Base-by-base conservation (phyloP, 306 rosid genomes). In the Castanospermum australe region DNA sequence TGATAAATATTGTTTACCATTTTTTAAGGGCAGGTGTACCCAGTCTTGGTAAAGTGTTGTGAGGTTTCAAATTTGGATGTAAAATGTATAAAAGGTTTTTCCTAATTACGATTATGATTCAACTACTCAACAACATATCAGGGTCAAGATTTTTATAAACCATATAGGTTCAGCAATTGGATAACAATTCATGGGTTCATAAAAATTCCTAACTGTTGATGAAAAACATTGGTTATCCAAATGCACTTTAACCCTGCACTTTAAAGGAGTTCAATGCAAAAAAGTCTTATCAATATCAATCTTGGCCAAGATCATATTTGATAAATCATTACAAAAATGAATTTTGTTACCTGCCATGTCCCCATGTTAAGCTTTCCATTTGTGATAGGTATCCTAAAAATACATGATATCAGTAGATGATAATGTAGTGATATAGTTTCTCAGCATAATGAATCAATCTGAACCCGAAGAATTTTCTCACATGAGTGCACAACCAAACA, bases 321-420 rank as follows among this genome's bases (percentile, higher is more conserved):
- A 41, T 55, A 66, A 36, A 44, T 50, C 62, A 67, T 68, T 24
- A 69, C 72, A 68, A 36, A 55, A 66, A 25, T 25, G 8, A 64
- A 42, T 33, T 67, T 5, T 39, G 57, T 47, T 86, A 94, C 98
- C 94, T 95, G 98, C 99, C 98, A 95, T 28, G 98, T 92, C 67
- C 99, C 99, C 98, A 92, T 85, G 88, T 95, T 95, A 52, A 95
- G 91, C 84, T 90, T 93, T 68, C 99, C 99, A 79, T 91, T 85
- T 81, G 98, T 88, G 20, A 95, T 92, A 1, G 99, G 99, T 80
- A 95, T 65, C 89, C 98, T 95, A 81, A n/a, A 55, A 77, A 77
- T 48, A 83, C 83, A n/a, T 75, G 63, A 56, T 42, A 54, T 33
- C 63, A 30, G 79, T 52, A 6, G 54, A 67, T 68, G 17, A 76